Conservation (phyloP, 371 early-diverging fungal genomes). For the Lichtheimia hyalospora region DNA sequence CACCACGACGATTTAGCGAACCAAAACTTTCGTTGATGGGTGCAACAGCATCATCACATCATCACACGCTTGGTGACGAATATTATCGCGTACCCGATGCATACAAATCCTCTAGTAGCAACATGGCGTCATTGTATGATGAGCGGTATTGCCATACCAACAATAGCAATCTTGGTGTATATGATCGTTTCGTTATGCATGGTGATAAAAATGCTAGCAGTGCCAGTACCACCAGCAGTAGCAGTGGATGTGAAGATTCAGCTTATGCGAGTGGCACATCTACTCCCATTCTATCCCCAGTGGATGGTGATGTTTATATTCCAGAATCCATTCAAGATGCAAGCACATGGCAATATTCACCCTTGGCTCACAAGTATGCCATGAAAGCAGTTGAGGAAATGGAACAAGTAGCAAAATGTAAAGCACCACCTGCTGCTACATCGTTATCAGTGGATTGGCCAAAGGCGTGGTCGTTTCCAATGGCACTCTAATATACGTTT, state of each 20-base stretch:
- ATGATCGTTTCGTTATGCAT: not conserved
- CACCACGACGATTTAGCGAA: too few relatives aligned
- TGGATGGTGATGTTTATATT: not conserved
- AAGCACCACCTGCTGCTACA: not conserved
- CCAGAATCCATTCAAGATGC: not conserved
- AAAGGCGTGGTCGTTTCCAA: not conserved
- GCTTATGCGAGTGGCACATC: conserved; percentile 9
- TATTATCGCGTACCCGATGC: too few relatives aligned
- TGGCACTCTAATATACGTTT: not conserved
- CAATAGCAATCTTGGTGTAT: not conserved
- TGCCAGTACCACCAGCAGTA: not conserved
- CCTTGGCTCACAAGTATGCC: conserved; percentile 7
- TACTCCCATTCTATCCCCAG: not conserved
- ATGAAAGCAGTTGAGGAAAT: conserved; percentile 9
- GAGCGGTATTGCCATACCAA: not conserved
- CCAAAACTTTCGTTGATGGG: too few relatives aligned
- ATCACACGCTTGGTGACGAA: too few relatives aligned
- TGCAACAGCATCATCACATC: too few relatives aligned
- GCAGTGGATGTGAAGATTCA: conserved; percentile 4
- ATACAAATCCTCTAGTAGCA: not conserved
- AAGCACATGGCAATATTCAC: conserved; percentile 7
- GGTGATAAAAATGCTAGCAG: not conserved
- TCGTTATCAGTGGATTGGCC: conserved; percentile 8
- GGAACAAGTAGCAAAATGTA: not conserved
- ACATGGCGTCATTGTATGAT: not conserved